phyloP scores from a whole-genome alignment of 176 grass and related monocot species.

The Guadua angustifolia region DNA sequence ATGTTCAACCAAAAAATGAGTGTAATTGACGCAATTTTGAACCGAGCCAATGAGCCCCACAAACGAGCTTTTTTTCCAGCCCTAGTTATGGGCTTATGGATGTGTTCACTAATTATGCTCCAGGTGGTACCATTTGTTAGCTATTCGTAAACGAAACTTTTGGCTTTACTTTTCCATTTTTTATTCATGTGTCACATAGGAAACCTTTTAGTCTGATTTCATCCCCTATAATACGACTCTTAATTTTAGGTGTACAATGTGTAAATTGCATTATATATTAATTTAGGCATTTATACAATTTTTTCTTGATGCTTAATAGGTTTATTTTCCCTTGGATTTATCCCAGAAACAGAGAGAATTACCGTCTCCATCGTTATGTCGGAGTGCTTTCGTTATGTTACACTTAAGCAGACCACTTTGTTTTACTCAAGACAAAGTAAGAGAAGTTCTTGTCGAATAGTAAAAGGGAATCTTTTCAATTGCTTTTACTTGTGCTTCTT shows the following conservation, averaged over 20 bases:
- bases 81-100: too few species aligned
- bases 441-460: background rate
- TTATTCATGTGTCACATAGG: background rate
- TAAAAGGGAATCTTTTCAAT: background rate
- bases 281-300: background rate
- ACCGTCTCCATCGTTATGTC: background rate
- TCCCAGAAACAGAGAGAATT: too few species aligned
- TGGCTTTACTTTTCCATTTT: background rate
- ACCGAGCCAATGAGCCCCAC: too few species aligned
- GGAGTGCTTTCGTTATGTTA: background rate
- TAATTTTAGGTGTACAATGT: background rate
- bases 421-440: background rate
- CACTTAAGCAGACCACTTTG: background rate
- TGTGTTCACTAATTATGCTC: background rate
- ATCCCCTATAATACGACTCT: background rate
- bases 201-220: background rate
- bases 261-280: background rate
- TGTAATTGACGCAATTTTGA: too few species aligned
- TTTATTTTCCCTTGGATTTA: too few species aligned
- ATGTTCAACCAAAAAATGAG: too few species aligned
- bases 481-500: background rate
- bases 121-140: background rate
- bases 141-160: background rate
- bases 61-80: too few species aligned
- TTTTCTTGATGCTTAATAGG: background rate